phyloP scores from a whole-genome alignment of 148 eudicot species.

The Amaranthus palmeri region DNA sequence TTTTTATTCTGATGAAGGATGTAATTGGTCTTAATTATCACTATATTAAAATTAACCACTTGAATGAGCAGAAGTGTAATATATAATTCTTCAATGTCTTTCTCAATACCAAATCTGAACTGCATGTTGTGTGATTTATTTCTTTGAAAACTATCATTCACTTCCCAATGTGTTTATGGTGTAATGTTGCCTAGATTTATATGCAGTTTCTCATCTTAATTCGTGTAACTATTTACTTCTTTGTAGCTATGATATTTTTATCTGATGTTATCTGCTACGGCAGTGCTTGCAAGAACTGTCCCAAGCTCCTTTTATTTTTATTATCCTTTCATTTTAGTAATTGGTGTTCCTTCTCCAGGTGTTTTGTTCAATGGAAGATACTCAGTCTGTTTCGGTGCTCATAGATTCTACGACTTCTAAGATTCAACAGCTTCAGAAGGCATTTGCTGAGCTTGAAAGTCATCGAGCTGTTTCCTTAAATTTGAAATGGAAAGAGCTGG shows the following conservation, averaged over 20 bases:
- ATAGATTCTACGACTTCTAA: slow-evolving; percentile 87
- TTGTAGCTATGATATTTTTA: background rate
- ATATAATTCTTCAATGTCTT: too few relatives aligned
- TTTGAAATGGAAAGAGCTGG: slow-evolving; percentile 96
- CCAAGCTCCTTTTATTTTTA: background rate
- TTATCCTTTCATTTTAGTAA: background rate
- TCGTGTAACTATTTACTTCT: background rate
- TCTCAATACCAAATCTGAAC: too few relatives aligned
- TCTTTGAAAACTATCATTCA: background rate
- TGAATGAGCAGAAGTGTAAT: background rate
- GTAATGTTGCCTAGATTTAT: background rate
- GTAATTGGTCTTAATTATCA: background rate
- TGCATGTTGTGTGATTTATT: background rate
- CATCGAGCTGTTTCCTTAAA: slow-evolving; percentile 85
- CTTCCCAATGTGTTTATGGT: background rate
- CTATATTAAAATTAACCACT: background rate
- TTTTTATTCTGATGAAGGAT: background rate
- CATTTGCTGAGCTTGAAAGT: slow-evolving; percentile 98
- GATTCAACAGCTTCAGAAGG: slow-evolving; percentile 96
- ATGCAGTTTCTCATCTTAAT: background rate
- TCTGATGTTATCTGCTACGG: background rate
- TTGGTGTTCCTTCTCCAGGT: slow-evolving; percentile 28
- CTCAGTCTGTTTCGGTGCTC: slow-evolving; percentile 55
- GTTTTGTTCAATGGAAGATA: slow-evolving; percentile 62
- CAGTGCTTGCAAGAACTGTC: background rate